Base-by-base conservation (phyloP, 371 early-diverging fungal genomes). In the Circinella umbellata region DNA sequence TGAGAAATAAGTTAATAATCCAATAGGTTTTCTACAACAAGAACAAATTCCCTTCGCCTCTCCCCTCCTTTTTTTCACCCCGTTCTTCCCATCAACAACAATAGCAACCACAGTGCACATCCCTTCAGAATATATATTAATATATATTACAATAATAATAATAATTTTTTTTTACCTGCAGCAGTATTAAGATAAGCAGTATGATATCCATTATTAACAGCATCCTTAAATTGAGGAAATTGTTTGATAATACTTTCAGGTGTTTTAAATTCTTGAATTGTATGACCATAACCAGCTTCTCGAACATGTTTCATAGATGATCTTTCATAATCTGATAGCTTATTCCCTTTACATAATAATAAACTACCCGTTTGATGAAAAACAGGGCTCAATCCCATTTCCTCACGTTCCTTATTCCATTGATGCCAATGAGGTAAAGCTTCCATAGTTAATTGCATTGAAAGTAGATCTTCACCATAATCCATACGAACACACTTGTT, bases 401-500 rank as follows among this genome's bases (percentile, higher is more conserved):
- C 70, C 13, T 66, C 67, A 53, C 80, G 73, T 57, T 86, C 89
- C 38, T 74, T 62, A 66, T 88, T 86, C 87, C 86, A 88, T 63
- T 83, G 72, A 39, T 74, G 74, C 85, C 86, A 88, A 36, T 74
- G 38, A 7, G 69, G 70, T n/a, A 86, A 73, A 1, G 86, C 77
- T 39, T 80, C 78, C 18, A 84, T 60, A 3, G 73, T 82, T 34
- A 90, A 65, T 20, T 79, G 72, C 78, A 76, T 76, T 49, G 80
- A 86, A 7, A 84, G 54, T 3, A 71, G 69, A 35, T 85, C 79
- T 27, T 64, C 68, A 15, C 81, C 86, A 73, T 88, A 87, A 64
- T 87, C 86, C 69, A 74, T 69, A 15, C 88, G 73, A n/a, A 86
- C 80, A 54, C 79, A 76, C 64, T 86, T 85, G 75, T 81, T 82